Evolutionary conservation across 495 filamentous ascomycete species (phyloP).

Genomic region (Coniosporium apollinis): DNA sequence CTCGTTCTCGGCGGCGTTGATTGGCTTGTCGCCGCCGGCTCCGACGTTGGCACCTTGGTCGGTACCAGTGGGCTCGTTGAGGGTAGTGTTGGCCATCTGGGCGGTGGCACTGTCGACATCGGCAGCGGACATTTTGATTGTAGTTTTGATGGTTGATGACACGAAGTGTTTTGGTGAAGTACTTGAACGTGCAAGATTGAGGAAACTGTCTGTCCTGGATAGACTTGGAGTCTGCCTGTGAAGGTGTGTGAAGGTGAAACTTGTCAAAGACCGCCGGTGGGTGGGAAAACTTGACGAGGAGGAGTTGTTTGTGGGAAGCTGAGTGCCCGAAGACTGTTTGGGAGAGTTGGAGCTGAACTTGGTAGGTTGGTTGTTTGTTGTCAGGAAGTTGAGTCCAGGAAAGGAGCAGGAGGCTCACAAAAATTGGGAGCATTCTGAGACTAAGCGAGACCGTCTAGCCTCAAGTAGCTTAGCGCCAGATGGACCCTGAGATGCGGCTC

Average conservation of each 20-base stretch:
- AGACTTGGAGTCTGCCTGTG: constrained; percentile 17
- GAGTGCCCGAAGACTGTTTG: constrained; percentile 21
- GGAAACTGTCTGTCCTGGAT: constrained; percentile 23
- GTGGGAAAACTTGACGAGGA: constrained; percentile 20
- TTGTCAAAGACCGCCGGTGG: constrained; percentile 24
- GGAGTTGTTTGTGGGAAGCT: constrained; percentile 29
- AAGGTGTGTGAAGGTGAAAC: constrained; percentile 9
- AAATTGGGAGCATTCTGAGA: too few species aligned
- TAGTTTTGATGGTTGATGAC: constrained; percentile 20
- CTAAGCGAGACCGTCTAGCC: too few species aligned
- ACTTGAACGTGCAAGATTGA: constrained; percentile 22
- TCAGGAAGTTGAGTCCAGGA: constrained; percentile 15
- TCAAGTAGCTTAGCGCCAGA: too few species aligned
- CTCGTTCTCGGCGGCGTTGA: constrained; percentile 50
- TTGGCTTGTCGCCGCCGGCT: constrained; percentile 24
- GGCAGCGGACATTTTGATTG: constrained; percentile 23
- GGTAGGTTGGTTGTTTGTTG: constrained; percentile 7
- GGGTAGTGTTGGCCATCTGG: constrained; percentile 57
- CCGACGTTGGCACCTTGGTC: constrained; percentile 19
- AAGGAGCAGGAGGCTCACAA: too few species aligned
- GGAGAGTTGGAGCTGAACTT: constrained; percentile 10
- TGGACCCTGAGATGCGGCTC: too few species aligned
- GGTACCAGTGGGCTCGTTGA: constrained; percentile 31
- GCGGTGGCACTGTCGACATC: constrained; percentile 67
- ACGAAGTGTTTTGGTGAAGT: constrained; percentile 13